Conservation (phyloP, 352 stramenopile genomes). For the Globisporangium middletonii region DNA sequence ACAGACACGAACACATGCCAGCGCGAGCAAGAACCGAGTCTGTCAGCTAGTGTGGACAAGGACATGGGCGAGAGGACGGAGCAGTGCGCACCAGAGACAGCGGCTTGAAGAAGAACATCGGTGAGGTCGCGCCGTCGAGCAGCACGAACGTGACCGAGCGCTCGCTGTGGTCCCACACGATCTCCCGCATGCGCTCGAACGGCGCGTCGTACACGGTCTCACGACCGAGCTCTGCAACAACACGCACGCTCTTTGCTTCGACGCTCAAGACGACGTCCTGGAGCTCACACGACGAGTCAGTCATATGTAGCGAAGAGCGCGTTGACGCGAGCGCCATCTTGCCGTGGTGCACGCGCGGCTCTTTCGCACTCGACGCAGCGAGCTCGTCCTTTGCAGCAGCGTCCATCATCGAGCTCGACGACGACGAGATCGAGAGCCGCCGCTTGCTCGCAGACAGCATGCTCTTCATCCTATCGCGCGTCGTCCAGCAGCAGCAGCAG, state of each 20-base stretch:
- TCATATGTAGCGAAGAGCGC: background rate
- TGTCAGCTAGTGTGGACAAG: background rate
- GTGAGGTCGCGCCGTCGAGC: slow-evolving; percentile 22
- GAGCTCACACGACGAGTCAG: background rate
- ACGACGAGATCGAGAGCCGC: slow-evolving; percentile 14
- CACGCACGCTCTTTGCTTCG: slow-evolving; percentile 28
- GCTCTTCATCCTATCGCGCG: slow-evolving; percentile 9
- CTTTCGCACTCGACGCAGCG: slow-evolving; percentile 7
- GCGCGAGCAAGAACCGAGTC: background rate
- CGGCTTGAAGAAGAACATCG: slow-evolving; percentile 36
- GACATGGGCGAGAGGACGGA: background rate
- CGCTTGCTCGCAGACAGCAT: slow-evolving; percentile 8
- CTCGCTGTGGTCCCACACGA: slow-evolving; percentile 64
- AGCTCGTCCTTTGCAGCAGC: slow-evolving; percentile 4
- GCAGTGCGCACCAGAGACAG: slow-evolving; percentile 20
- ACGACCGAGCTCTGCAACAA: slow-evolving; percentile 25
- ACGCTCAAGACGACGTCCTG: slow-evolving; percentile 47
- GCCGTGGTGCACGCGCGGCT: slow-evolving; percentile 35
- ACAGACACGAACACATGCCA: background rate
- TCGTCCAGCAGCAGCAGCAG: background rate
- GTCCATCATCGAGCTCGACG: slow-evolving; percentile 11
- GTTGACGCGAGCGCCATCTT: slow-evolving; percentile 27
- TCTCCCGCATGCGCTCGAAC: slow-evolving; percentile 42
- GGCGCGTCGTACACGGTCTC: slow-evolving; percentile 35
- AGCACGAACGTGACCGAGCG: slow-evolving; percentile 44